A percentile compares a stretch with the other conserved stretches of the same genome.
These are phyloP conservation scores for Trypanosoma mega DNA, from an alignment of 208 protist species.

Conservation along the genomic window DNA sequence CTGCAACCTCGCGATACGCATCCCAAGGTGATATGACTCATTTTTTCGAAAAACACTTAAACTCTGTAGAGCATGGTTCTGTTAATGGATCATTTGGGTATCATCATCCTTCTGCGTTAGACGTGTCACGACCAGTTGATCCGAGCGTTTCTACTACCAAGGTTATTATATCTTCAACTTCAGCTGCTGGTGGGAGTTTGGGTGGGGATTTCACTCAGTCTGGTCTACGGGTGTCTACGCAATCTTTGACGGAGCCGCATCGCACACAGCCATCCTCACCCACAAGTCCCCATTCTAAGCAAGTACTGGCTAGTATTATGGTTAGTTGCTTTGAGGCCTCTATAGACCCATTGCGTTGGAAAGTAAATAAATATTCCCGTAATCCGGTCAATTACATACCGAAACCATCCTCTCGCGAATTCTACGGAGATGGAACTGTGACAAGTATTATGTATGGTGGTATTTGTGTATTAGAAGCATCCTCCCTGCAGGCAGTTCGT, in stretches of 20 bases:
- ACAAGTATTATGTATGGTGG: slow-evolving; percentile 90
- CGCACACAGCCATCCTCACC: background rate
- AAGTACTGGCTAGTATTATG: slow-evolving; percentile 23
- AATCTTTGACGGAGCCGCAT: background rate
- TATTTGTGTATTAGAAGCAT: slow-evolving; percentile 61
- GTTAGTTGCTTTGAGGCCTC: slow-evolving; percentile 70
- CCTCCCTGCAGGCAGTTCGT: slow-evolving; percentile 28
- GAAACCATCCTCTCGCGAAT: slow-evolving; percentile 23
- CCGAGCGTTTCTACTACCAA: too few species aligned
- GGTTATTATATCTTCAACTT: too few species aligned
- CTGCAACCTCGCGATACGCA: background rate
- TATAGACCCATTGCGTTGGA: slow-evolving; percentile 73
- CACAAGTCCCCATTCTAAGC: background rate
- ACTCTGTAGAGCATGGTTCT: background rate
- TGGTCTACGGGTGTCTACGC: background rate
- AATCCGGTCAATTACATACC: slow-evolving; percentile 31
- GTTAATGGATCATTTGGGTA: background rate
- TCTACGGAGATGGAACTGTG: slow-evolving; percentile 77
- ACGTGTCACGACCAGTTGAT: too few species aligned
- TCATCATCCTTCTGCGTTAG: too few species aligned
- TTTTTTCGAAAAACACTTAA: background rate
- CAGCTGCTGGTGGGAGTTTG: too few species aligned
- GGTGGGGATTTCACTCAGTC: too few species aligned
- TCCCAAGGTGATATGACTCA: background rate
- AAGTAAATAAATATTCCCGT: slow-evolving; percentile 45